Evolutionary conservation across 768 basidiomycete genomes (phyloP).

Genomic region (Kwoniella sp.): DNA sequence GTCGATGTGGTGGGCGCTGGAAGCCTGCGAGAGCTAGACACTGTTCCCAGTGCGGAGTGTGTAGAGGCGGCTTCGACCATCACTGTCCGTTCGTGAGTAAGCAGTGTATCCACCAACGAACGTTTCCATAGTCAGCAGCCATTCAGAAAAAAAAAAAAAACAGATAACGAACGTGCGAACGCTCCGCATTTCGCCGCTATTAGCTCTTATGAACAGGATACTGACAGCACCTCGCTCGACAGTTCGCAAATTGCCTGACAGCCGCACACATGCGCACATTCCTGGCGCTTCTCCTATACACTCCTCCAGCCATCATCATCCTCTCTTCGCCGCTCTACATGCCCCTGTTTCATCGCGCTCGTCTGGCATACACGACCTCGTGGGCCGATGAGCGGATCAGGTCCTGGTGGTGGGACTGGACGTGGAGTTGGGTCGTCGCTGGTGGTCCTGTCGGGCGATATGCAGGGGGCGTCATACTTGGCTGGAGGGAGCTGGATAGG

Average conservation of each 20-base stretch:
- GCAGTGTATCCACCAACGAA: not conserved
- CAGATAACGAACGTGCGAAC: not conserved
- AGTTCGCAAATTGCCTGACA: constrained; percentile 55
- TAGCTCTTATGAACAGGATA: not conserved
- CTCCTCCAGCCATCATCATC: constrained; percentile 42
- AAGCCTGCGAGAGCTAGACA: constrained; percentile 57
- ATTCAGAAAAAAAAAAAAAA: not conserved
- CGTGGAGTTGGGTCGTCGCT: constrained; percentile 35
- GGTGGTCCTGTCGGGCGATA: constrained; percentile 47
- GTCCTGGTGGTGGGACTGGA: constrained; percentile 42
- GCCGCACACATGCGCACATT: constrained; percentile 46
- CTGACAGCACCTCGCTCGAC: not conserved
- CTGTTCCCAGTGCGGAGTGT: constrained; percentile 53
- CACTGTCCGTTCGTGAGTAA: constrained; percentile 54
- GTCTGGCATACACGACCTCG: constrained; percentile 24
- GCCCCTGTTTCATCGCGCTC: constrained; percentile 24
- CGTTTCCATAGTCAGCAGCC: not conserved
- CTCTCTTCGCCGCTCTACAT: constrained; percentile 32
- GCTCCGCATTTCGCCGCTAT: not conserved
- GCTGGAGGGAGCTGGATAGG: constrained; percentile 42
- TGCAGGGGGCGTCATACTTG: constrained; percentile 36
- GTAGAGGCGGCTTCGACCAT: constrained; percentile 57
- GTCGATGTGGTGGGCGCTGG: constrained; percentile 53
- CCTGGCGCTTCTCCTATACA: constrained; percentile 45
- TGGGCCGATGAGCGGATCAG: constrained; percentile 10